These are phyloP conservation scores for Baeospora myosura DNA, from an alignment of 1,284 basidiomycete species.

Conservation along the genomic window DNA sequence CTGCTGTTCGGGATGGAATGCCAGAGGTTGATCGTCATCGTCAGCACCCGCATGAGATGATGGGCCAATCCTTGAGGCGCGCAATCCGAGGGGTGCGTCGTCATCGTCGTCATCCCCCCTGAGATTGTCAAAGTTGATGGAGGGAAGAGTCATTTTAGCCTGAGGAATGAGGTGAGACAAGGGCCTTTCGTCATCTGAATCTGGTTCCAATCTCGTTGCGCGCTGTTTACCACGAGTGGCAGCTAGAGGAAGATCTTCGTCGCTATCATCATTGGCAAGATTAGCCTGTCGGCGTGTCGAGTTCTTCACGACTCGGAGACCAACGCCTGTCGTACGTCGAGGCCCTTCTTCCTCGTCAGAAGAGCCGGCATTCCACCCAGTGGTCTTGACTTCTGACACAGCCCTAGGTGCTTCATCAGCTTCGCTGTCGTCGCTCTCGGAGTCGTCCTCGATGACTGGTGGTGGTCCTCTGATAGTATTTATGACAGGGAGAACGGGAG, in stretches of 20 bases:
- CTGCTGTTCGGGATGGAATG: slow-evolving; percentile 68
- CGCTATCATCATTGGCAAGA: slow-evolving; percentile 44
- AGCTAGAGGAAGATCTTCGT: slow-evolving; percentile 70
- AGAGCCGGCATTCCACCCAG: slow-evolving; percentile 50
- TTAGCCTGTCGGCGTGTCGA: slow-evolving; percentile 13
- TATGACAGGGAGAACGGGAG: slow-evolving; percentile 52
- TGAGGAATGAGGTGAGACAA: slow-evolving; percentile 51
- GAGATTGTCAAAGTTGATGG: slow-evolving; percentile 35
- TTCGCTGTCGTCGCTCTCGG: slow-evolving; percentile 44
- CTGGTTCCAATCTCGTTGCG: slow-evolving; percentile 21
- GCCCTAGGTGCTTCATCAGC: slow-evolving; percentile 24
- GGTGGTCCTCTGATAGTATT: slow-evolving; percentile 37
- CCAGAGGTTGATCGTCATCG: slow-evolving; percentile 64
- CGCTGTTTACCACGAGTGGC: slow-evolving; percentile 47
- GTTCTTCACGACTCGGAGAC: slow-evolving; percentile 39
- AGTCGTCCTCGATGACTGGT: slow-evolving; percentile 38
- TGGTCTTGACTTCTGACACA: slow-evolving; percentile 20
- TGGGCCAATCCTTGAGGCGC: slow-evolving; percentile 39
- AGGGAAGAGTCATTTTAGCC: slow-evolving; percentile 30
- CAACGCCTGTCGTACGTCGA: slow-evolving; percentile 47
- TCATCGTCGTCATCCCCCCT: slow-evolving; percentile 52
- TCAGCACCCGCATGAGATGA: slow-evolving; percentile 24
- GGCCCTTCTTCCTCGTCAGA: slow-evolving; percentile 56
- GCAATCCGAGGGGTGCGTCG: slow-evolving; percentile 60
- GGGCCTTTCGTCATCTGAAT: slow-evolving; percentile 71